These are phyloP conservation scores for Talaromyces borbonicus DNA, from an alignment of 495 filamentous ascomycete species.

Conservation along the genomic window DNA sequence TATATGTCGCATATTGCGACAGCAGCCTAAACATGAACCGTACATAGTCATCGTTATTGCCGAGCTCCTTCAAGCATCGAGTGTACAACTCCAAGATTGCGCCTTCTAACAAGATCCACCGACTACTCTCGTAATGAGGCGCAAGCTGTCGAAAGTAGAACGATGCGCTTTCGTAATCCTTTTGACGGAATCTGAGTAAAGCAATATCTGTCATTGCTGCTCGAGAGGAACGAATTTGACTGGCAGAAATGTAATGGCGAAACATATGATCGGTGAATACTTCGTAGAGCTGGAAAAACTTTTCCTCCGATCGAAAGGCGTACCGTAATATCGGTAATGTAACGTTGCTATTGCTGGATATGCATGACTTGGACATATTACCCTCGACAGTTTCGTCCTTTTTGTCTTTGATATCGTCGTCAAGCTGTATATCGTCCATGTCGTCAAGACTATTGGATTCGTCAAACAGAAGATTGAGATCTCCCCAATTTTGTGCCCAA, in stretches of 20 bases:
- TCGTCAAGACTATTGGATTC: conserved; percentile 41
- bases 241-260: conserved; percentile 67
- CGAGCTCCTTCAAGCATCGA: conserved; percentile 67
- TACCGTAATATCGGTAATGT: conserved; percentile 20
- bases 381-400: conserved; percentile 16
- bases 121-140: conserved; percentile 68
- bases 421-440: conserved; percentile 32
- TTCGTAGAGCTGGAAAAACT: conserved; percentile 54
- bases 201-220: conserved; percentile 78
- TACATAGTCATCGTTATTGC: conserved; percentile 70
- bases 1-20: conserved; percentile 51
- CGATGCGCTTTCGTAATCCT: conserved; percentile 63
- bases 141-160: conserved; percentile 73
- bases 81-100: conserved; percentile 81
- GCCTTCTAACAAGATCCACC: conserved; percentile 72
- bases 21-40: conserved; percentile 64
- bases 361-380: conserved; percentile 30
- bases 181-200: conserved; percentile 60
- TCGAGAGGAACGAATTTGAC: conserved; percentile 64
- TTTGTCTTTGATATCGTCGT: conserved; percentile 16
- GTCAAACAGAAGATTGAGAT: conserved; percentile 44
- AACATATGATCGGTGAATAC: conserved; percentile 59
- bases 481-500: conserved; percentile 71
- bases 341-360: conserved; percentile 23
- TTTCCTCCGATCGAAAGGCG: conserved; percentile 22